Conservation (phyloP, 2,329 filamentous ascomycete genomes). For the Aureobasidium musti region DNA sequence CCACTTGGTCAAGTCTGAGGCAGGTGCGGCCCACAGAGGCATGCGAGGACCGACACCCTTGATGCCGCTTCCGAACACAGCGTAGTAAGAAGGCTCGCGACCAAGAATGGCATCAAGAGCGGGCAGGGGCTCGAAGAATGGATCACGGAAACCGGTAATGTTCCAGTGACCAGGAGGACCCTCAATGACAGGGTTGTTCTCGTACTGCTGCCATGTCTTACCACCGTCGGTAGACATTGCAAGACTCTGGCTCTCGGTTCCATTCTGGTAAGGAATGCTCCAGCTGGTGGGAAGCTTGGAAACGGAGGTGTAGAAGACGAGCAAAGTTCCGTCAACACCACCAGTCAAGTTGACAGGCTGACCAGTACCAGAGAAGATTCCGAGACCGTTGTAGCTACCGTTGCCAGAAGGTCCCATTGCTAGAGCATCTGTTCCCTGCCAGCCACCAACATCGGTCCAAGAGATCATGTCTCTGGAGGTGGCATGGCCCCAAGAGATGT, state of each 20-base stretch:
- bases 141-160: conserved; percentile 47
- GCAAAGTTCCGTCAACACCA: conserved; percentile 50
- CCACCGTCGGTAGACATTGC: conserved; percentile 52
- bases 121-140: conserved; percentile 40
- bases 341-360: conserved; percentile 53
- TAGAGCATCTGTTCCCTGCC: conserved; percentile 48
- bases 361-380: conserved; percentile 56
- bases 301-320: conserved; percentile 53
- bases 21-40: conserved; percentile 51
- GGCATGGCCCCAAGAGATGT: conserved; percentile 56
- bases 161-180: conserved; percentile 50
- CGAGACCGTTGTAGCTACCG: conserved; percentile 53
- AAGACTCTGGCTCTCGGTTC: conserved; percentile 51
- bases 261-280: conserved; percentile 47
- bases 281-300: conserved; percentile 51
- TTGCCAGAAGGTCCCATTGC: conserved; percentile 46
- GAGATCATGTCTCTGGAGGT: conserved; percentile 54
- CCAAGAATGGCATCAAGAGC: conserved; percentile 47
- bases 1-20: conserved; percentile 50
- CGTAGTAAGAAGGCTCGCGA: conserved; percentile 48
- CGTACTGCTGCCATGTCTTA: conserved; percentile 51
- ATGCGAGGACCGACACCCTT: conserved; percentile 52
- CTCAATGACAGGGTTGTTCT: conserved; percentile 50
- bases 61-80: conserved; percentile 52
- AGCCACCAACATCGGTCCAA: conserved; percentile 50